Conservation (phyloP, 2,329 filamentous ascomycete genomes). For the Fusarium phyllophilum region DNA sequence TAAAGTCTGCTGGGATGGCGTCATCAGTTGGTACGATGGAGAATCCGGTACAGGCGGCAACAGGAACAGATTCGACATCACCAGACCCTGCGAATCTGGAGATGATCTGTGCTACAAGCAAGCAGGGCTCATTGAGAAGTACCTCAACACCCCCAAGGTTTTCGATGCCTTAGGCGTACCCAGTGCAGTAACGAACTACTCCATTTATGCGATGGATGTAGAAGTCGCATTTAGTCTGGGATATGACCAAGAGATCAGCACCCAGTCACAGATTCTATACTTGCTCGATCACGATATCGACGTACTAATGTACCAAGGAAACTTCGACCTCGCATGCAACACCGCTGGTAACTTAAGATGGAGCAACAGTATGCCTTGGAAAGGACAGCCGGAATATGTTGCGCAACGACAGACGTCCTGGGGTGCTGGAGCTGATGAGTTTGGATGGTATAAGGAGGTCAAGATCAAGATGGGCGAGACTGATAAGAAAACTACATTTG, state of each 20-base stretch:
- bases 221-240: slow-evolving; percentile 1
- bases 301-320: slow-evolving; percentile 35
- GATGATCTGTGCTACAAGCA: slow-evolving; percentile 22
- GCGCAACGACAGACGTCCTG: slow-evolving; percentile 10
- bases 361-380: slow-evolving; percentile 27
- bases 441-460: slow-evolving; percentile 31
- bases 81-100: not conserved
- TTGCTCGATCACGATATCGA: slow-evolving; percentile 15
- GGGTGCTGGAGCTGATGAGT: slow-evolving; percentile 9
- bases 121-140: not conserved
- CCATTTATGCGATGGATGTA: not conserved
- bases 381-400: slow-evolving; percentile 34
- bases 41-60: not conserved
- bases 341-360: slow-evolving; percentile 34
- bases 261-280: slow-evolving; percentile 8
- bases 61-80: slow-evolving; percentile 23
- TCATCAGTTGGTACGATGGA: not conserved
- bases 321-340: slow-evolving; percentile 35
- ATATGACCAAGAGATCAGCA: slow-evolving; percentile 14
- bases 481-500: slow-evolving; percentile 14
- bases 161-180: slow-evolving; percentile 17
- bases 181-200: not conserved
- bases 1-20: slow-evolving; percentile 24
- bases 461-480: not conserved
- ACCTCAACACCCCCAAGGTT: not conserved